Evolutionary conservation across 306 rosid species (phyloP), one percentile per base, ranked within the genome.

Genomic region (Cyclanthera cordifolia): DNA sequence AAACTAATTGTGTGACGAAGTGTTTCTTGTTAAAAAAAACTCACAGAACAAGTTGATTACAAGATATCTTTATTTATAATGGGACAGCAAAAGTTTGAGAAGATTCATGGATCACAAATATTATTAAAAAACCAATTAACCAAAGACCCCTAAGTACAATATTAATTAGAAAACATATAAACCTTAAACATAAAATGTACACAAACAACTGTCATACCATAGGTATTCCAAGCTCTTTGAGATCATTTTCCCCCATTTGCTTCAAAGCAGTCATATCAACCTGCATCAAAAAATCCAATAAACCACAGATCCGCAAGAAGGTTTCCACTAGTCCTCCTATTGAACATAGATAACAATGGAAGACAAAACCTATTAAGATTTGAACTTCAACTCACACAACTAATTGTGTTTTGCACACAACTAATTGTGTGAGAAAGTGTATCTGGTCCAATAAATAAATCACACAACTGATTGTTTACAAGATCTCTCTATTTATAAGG

Each of bases 171-270:
- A 51, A 28, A 21, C 28, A 32, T 25, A 6, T 43, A 72, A 47
- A 39, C 43, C 46, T 27, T 17, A 48, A 48, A 39, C 3, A 76
- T 48, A 61, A 59, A 20, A 45, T 11, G 76, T 3, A 67, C 61
- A 49, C 70, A 28, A 47, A 72, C 58, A 52, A 15, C 74, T 71
- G 28, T 67, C 73, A 70, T 90, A 93, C 95, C 99, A 90, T 93
- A 48, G 99, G 99, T 75, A 93, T 90, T 58, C 99, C 99, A 63
- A 90, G 90, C 85, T 90, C 96, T 72, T 90, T 93, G 75, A 93
- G 95, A 70, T 90, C 99, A 81, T 85, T 81, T 74, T 93, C 96
- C 57, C 96, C 90, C 99, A 93, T 93, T 80, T 90, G 96, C 85
- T 79, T 93, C 82, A 93, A 77, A 63, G 94, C 91, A 72, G 94